These are phyloP conservation scores for Coniella vitis DNA, from an alignment of 2,329 filamentous ascomycete genomes.

Conservation along the genomic window DNA sequence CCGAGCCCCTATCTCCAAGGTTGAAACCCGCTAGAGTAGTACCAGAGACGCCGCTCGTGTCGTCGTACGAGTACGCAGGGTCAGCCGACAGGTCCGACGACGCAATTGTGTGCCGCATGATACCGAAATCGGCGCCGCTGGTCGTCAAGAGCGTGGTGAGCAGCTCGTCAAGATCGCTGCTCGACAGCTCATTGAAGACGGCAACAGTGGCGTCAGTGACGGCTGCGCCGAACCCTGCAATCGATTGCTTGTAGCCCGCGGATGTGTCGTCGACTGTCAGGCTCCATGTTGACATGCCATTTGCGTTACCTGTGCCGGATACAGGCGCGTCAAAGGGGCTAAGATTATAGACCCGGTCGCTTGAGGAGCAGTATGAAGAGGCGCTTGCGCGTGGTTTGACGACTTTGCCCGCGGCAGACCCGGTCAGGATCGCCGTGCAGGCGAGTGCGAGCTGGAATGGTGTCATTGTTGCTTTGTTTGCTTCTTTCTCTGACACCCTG, in stretches of 20 bases:
- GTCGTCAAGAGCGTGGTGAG: slow-evolving; percentile 30
- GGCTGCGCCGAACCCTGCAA: slow-evolving; percentile 35
- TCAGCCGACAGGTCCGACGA: slow-evolving; percentile 33
- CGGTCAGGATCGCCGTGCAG: slow-evolving; percentile 1
- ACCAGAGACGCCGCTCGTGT: slow-evolving; percentile 27
- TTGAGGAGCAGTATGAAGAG: slow-evolving; percentile 29
- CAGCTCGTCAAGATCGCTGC: slow-evolving; percentile 24
- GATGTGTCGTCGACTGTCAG: slow-evolving; percentile 32
- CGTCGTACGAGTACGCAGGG: slow-evolving; percentile 34
- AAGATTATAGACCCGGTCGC: slow-evolving; percentile 31
- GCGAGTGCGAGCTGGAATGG: slow-evolving; percentile 4
- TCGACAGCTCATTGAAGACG: slow-evolving; percentile 29
- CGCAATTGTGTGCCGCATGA: slow-evolving; percentile 35
- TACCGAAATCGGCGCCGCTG: slow-evolving; percentile 31
- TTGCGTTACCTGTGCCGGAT: slow-evolving; percentile 25
- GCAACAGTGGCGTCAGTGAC: slow-evolving; percentile 36
- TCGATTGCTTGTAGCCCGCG: slow-evolving; percentile 31
- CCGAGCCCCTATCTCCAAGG: slow-evolving; percentile 31
- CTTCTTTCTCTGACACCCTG: too few species aligned
- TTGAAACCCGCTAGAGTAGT: slow-evolving; percentile 25
- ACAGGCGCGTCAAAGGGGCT: slow-evolving; percentile 28
- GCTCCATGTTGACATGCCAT: slow-evolving; percentile 28
- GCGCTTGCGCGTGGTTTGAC: slow-evolving; percentile 17
- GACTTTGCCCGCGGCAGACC: slow-evolving; percentile 9
- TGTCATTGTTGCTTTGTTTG: not conserved